Base-by-base conservation (phyloP, 2,329 filamentous ascomycete species). In the Fusarium pseudocircinatum region DNA sequence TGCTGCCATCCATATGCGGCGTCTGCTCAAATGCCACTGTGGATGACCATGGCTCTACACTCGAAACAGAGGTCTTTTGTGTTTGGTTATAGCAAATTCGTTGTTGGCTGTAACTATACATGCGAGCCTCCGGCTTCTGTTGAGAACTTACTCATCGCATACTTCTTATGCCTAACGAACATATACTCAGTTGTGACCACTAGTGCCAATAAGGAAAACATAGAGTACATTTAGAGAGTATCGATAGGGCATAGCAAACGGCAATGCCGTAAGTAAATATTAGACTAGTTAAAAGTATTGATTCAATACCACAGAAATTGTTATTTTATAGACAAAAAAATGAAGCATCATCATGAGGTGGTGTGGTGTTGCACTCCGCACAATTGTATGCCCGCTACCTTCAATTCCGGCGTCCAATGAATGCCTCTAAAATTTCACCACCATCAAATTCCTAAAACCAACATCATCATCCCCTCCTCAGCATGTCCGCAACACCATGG, bases 401-500 rank as follows among this genome's bases (percentile, higher is more conserved):
- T n/a, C n/a, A 20, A 42, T 57, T 36, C 64, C 30, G 34, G 28
- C 60, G 54, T 58, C 42, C 40, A 49, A 49, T 63, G 61, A 74
- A 32, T 54, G 50, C 61, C 60, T 75, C 68, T 73, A 70, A 73
- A 77, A 77, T 69, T 73, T 72, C 69, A 68, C 62, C 58, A 50
- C 58, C 44, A 40, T 22, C 28, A 37, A 54, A 46, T 34, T 46
- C 49, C 24, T 37, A 11, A 4, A 22, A 26, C 42, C 44, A 54
- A 62, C 47, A 68, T 36, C 58, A 70, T 13, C 63, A n/a, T 54
- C n/a, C 40, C 24, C 62, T 47, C 47, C 42, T 60, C 30, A 72
- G 66, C 75, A 83, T 83, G 81, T 77, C 78, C 16, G 49, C 75
- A 43, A 70, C 78, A 28, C 81, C 80, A 75, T 83, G 81, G 82